Evolutionary conservation across 129 eudicot genomes (phyloP).

Genomic region (Tanacetum coccineum): DNA sequence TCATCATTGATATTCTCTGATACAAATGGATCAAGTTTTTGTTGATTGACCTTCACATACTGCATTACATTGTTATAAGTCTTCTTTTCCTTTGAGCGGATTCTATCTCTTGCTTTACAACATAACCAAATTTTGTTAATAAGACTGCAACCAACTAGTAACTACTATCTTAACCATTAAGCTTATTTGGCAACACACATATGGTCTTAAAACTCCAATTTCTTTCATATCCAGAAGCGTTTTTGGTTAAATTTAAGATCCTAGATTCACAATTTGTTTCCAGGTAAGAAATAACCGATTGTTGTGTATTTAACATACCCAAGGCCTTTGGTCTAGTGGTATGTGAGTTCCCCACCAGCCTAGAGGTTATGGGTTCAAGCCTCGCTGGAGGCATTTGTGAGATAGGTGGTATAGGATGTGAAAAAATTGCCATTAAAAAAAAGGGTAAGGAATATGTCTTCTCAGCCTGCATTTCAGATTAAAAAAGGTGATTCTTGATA

Average conservation of each 20-base stretch:
- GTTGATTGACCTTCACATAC: background rate
- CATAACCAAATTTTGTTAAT: background rate
- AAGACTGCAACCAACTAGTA: background rate
- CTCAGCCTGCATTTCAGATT: background rate
- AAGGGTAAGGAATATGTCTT: background rate
- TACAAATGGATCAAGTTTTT: background rate
- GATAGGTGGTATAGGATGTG: too few species aligned
- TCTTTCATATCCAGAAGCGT: background rate
- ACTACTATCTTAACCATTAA: background rate
- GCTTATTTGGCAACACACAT: background rate
- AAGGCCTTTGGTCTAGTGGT: too few species aligned
- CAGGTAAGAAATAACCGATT: background rate
- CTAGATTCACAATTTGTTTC: background rate
- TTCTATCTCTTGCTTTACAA: background rate
- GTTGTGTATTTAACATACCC: too few species aligned
- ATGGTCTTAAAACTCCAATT: background rate
- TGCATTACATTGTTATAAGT: constrained; percentile 1
- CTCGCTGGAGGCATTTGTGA: too few species aligned
- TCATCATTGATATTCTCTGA: background rate
- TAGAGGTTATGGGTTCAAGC: too few species aligned
- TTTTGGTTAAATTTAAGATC: background rate
- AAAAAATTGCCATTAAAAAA: too few species aligned
- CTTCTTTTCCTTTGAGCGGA: background rate
- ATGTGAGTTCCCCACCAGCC: too few species aligned
- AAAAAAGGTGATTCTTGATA: background rate